phyloP scores from a whole-genome alignment of 169 alveolate genomes.

The Haemoproteus tartakovskyi region DNA sequence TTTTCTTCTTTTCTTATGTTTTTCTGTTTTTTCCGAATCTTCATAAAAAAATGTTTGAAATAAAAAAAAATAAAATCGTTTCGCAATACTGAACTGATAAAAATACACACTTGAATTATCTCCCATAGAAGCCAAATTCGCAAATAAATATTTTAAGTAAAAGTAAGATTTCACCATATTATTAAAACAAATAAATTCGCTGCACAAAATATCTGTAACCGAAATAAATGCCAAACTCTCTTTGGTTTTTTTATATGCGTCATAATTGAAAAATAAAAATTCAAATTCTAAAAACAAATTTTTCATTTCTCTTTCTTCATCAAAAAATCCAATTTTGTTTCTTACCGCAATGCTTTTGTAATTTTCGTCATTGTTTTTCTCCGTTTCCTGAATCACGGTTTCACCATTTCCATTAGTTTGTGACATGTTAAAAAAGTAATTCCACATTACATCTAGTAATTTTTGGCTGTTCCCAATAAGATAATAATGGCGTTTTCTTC shows the following conservation, averaged over 20 bases:
- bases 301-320: conserved; percentile 49
- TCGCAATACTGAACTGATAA: conserved; percentile 52
- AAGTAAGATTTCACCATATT: conserved; percentile 40
- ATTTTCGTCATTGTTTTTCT: neutral
- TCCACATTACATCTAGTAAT: no score
- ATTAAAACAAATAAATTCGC: conserved; percentile 24
- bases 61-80: conserved; percentile 53
- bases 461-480: no score
- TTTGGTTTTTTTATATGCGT: conserved; percentile 6
- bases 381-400: neutral
- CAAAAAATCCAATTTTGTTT: conserved; percentile 14
- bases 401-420: neutral
- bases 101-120: conserved; percentile 50
- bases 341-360: no score
- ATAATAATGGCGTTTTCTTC: no score
- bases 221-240: neutral
- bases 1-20: neutral
- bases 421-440: no score
- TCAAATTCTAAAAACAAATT: conserved; percentile 38
- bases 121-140: conserved; percentile 10
- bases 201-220: conserved; percentile 5
- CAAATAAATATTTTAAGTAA: conserved; percentile 41
- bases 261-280: conserved; percentile 28
- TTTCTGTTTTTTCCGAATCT: neutral
- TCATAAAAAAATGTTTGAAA: conserved; percentile 31